Evolutionary conservation across 2,329 filamentous ascomycete species (phyloP).

Genomic region (Phaeosphaeria sp.): DNA sequence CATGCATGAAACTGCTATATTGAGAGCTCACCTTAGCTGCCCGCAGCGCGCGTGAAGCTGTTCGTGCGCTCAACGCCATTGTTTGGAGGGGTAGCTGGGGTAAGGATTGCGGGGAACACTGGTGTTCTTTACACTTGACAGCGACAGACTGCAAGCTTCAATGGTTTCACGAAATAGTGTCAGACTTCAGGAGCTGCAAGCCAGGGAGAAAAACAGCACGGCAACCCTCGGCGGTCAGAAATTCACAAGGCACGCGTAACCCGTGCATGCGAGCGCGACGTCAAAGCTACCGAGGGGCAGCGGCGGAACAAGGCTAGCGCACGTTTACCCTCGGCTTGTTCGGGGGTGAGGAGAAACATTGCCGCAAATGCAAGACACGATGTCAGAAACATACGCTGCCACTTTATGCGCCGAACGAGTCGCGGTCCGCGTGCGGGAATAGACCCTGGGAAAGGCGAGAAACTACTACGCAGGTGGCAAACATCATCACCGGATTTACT

Average conservation of each 20-base stretch:
- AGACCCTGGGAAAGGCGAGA: background rate
- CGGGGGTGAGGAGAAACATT: constrained; percentile 35
- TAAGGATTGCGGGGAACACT: constrained; percentile 29
- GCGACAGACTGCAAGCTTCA: constrained; percentile 9
- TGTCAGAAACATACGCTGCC: constrained; percentile 3
- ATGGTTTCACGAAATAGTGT: constrained; percentile 3
- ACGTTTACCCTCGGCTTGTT: constrained; percentile 41
- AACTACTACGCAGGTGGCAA: constrained; percentile 18
- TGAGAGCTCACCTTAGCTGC: constrained; percentile 65
- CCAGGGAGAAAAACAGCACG: constrained; percentile 29
- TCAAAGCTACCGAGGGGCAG: constrained; percentile 42
- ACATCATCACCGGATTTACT: constrained; percentile 14
- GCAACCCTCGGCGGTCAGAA: constrained; percentile 38
- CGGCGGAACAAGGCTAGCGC: constrained; percentile 27
- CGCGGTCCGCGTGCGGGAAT: constrained; percentile 17
- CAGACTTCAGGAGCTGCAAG: constrained; percentile 7
- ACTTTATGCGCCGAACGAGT: constrained; percentile 3
- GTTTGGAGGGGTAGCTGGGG: constrained; percentile 42
- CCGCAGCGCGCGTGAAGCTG: constrained; percentile 68
- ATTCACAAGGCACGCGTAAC: constrained; percentile 24
- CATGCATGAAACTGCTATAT: background rate
- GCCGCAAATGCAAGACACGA: constrained; percentile 25
- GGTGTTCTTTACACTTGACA: constrained; percentile 18
- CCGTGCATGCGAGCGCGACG: constrained; percentile 37
- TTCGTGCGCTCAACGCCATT: constrained; percentile 71